Evolutionary conservation across 805 yeast species (phyloP), one percentile per base, ranked within the genome.

Genomic region (Tetrapisispora nanseiensis): DNA sequence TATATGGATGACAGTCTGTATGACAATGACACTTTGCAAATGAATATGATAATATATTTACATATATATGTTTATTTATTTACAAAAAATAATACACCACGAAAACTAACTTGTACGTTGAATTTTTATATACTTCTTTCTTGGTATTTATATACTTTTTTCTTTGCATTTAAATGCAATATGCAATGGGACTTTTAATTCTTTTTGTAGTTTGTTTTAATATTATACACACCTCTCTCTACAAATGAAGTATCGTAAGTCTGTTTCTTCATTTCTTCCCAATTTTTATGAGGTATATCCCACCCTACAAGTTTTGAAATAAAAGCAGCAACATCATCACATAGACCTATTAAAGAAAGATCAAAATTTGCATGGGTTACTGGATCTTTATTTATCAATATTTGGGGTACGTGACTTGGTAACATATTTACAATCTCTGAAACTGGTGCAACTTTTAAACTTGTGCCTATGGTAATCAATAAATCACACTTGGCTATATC

Each of bases 401-500:
- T 70, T 61, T 86, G 95, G 0, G 96, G 96, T 2, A 84, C 78
- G n/a, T 73, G 61, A n/a, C 71, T 70, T 0, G 81, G 78, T 2
- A 87, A 65, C 62, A 74, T 69, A 47, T 85, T 80, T n/a, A 85
- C 89, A 44, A 87, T 84, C 41, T 85, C 87, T 41, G 86, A 78
- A 4, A 89, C 96, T 0, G 97, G 97, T 0, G 94, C 86, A 20
- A 87, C 97, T 56, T 87, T 85, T 49, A 87, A 69, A 18, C 95
- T 86, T 0, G 97, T 87, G 15, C 97, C 97, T 28, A 87, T 80
- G 59, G 95, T 82, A 5, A 87, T 70, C 35, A 89, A 65, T 42
- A 87, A 66, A 61, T 89, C 97, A 62, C 95, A 85, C 33, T 73
- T 67, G 16, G 62, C 52, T 6, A 80, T 68, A 56, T 89, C 96